Base-by-base conservation (phyloP, 2,329 filamentous ascomycete genomes). In the Acrodontium crateriforme region DNA sequence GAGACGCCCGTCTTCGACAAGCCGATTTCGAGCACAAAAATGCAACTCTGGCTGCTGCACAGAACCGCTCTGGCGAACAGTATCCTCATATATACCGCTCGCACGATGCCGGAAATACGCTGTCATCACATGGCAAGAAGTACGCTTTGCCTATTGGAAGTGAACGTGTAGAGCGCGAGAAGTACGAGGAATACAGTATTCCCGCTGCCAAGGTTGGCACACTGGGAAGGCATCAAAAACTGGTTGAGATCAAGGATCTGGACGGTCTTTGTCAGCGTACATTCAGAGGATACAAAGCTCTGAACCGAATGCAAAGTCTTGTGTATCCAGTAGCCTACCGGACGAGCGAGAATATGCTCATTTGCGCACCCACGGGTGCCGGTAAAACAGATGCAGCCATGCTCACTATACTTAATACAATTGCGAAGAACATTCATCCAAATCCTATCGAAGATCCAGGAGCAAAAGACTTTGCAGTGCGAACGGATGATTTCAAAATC, bases 351-450 rank as follows among this genome's bases (percentile, higher is more conserved):
- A 98, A 98, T 43, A 94, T 98, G 87, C 71, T 98, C 28, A 91
- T 98, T 34, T 98, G 89, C 55, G 89, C 89, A 13, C 89, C 89
- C 4, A 98, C 89, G 29, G 89, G 89, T 58, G 70, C 63, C 16
- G 89, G 89, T 72, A 98, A 98, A 67, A 98, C 89, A 2, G 89
- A 98, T 56, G 89, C 87, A 16, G 91, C 89, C 6, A 91, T 98
- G 85, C 67, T 98, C 41, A 89, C 91, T 0, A 83, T 98, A 32
- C 63, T 98, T 33, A 91, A 93, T 50, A 79, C 81, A 0, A 75
- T 98, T 32, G 74, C 80, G 2, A 85, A 92, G 51, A 87, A 95
- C 46, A 70, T 81, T 14, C 63, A 67, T 1, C 87, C 89, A 0
- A 84, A 74, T 40, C 87, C 85, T 0, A 65, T 78, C 7, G 81